phyloP scores from a whole-genome alignment of 2,329 filamentous ascomycete species.

The Colletotrichum musicola region DNA sequence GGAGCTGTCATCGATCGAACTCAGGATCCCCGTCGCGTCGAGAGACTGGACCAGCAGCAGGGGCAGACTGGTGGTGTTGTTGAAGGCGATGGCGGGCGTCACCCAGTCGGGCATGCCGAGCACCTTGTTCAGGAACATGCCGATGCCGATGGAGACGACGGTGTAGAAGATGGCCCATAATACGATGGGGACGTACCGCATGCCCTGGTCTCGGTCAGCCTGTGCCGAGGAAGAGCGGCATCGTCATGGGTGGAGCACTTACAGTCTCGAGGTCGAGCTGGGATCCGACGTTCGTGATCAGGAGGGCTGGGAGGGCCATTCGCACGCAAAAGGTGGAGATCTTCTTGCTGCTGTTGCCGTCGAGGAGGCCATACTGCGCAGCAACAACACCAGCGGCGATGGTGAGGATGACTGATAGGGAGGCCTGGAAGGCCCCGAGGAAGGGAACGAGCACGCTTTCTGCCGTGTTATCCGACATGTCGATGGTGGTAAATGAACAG shows the following conservation, averaged over 20 bases:
- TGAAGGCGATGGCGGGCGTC: slow-evolving; percentile 60
- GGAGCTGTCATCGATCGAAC: slow-evolving; percentile 58
- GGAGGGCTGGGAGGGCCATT: slow-evolving; percentile 60
- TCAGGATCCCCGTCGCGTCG: slow-evolving; percentile 67
- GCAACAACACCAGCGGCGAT: slow-evolving; percentile 59
- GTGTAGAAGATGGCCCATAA: slow-evolving; percentile 54
- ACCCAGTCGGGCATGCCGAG: slow-evolving; percentile 61
- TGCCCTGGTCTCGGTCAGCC: slow-evolving; percentile 35
- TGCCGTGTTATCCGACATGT: slow-evolving; percentile 27
- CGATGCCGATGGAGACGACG: slow-evolving; percentile 54
- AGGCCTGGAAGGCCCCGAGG: slow-evolving; percentile 60
- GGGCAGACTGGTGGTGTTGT: slow-evolving; percentile 62
- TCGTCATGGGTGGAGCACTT: slow-evolving; percentile 10
- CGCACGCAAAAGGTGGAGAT: slow-evolving; percentile 62
- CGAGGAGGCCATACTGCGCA: slow-evolving; percentile 53
- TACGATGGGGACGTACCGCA: slow-evolving; percentile 54
- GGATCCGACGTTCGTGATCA: slow-evolving; percentile 59
- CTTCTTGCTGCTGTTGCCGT: slow-evolving; percentile 50
- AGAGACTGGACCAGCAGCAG: slow-evolving; percentile 58
- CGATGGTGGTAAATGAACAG: not conserved
- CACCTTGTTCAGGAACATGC: slow-evolving; percentile 50
- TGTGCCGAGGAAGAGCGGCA: not conserved
- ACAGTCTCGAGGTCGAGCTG: slow-evolving; percentile 53
- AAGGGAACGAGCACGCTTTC: slow-evolving; percentile 52
- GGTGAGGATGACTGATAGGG: slow-evolving; percentile 60